A percentile compares a stretch with the other conserved stretches of the same genome.
Conservation (phyloP, 305 asterid genomes). For the Ilex paraguariensis region DNA sequence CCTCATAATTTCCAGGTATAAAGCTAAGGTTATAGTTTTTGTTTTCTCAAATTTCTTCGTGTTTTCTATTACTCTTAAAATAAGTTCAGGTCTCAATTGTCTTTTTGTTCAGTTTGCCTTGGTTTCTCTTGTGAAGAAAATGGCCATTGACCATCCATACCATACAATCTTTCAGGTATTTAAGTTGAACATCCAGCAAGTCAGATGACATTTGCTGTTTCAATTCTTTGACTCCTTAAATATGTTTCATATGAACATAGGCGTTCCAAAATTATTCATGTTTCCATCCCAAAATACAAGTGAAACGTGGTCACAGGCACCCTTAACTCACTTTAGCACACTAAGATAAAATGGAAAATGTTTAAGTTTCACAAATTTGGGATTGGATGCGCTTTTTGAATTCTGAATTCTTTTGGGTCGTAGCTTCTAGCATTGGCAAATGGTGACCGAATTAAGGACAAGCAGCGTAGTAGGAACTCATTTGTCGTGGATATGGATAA, state of each 20-base stretch:
- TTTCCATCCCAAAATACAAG: no score
- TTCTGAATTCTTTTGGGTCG: constrained; percentile 17
- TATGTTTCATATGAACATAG: no score
- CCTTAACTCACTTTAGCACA: no score
- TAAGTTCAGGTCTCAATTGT: constrained; percentile 11
- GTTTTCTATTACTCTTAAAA: neutral
- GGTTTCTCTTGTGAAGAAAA: constrained; percentile 86
- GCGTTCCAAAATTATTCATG: no score
- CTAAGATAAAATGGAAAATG: no score
- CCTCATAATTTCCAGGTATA: constrained; percentile 83
- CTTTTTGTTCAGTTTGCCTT: constrained; percentile 66
- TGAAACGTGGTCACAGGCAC: no score
- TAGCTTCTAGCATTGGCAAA: constrained; percentile 94
- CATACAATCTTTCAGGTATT: constrained; percentile 93
- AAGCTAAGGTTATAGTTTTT: constrained; percentile 18
- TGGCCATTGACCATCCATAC: constrained; percentile 94
- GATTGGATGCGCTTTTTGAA: neutral
- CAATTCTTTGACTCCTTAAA: constrained; percentile 9
- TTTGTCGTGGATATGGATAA: constrained; percentile 93
- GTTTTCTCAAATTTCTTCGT: neutral
- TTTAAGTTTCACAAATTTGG: no score
- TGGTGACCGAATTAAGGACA: constrained; percentile 98
- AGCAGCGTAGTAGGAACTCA: constrained; percentile 91
- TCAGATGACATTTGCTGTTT: constrained; percentile 2
- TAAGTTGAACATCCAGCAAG: constrained; percentile 7